phyloP scores from a whole-genome alignment of 2,329 filamentous ascomycete genomes.

The Colletotrichum simmondsii region DNA sequence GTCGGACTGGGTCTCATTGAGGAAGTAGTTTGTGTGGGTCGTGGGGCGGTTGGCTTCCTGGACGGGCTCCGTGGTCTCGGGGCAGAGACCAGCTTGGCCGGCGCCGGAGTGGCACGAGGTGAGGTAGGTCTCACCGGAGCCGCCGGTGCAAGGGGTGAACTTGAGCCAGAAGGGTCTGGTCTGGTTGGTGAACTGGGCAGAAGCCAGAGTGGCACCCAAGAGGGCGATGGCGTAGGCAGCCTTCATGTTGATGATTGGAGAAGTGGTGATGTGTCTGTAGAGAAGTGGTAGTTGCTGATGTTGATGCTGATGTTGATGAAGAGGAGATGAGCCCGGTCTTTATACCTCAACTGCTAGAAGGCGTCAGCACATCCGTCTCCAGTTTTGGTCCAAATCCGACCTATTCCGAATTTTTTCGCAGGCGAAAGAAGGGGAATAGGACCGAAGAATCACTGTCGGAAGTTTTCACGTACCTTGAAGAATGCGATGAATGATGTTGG shows the following conservation, averaged over 20 bases:
- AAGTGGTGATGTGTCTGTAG: not conserved
- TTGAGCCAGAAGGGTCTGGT: constrained; percentile 28
- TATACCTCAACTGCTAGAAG: not conserved
- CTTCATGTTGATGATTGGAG: constrained; percentile 19
- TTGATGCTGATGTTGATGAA: not conserved
- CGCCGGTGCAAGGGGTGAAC: not conserved
- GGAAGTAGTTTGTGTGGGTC: constrained; percentile 9
- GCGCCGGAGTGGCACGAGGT: constrained; percentile 29
- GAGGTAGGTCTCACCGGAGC: constrained; percentile 21
- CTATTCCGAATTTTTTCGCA: too few relatives aligned
- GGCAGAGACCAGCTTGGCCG: constrained; percentile 29
- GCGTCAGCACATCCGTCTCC: too few relatives aligned
- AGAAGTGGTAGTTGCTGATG: not conserved
- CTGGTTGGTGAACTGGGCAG: constrained; percentile 13
- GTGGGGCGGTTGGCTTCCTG: not conserved
- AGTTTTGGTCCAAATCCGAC: too few relatives aligned
- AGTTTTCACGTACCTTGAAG: not conserved
- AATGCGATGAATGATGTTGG: not conserved
- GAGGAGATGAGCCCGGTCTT: not conserved
- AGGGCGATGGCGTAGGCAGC: not conserved
- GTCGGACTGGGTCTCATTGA: constrained; percentile 7
- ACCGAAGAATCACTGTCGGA: too few relatives aligned
- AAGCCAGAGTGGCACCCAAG: constrained; percentile 4
- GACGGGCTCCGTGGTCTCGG: not conserved
- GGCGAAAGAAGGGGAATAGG: too few relatives aligned